phyloP scores from a whole-genome alignment of 1,139 yeast species.

The Zygosaccharomyces sapae region DNA sequence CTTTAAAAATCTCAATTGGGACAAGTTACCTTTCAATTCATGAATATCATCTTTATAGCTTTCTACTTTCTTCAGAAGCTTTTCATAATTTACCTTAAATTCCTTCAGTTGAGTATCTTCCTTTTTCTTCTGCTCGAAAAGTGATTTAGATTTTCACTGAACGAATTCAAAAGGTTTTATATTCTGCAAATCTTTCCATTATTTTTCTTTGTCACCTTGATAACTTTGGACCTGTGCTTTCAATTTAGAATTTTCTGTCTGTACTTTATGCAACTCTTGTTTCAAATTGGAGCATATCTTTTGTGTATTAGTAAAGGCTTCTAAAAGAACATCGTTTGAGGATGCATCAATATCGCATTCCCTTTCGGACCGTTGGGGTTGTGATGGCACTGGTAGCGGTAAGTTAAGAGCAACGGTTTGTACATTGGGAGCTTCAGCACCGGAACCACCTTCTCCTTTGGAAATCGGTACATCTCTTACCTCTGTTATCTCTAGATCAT shows the following conservation, averaged over 20 bases:
- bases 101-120: constrained; percentile 21
- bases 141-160: constrained; percentile 22
- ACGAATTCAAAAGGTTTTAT: constrained; percentile 18
- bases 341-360: constrained; percentile 18
- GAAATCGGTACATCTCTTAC: constrained; percentile 21
- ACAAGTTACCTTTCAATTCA: constrained; percentile 16
- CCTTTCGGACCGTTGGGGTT: constrained; percentile 2
- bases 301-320: constrained; percentile 36
- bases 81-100: constrained; percentile 20
- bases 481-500: constrained; percentile 33
- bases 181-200: constrained; percentile 12
- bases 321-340: constrained; percentile 34
- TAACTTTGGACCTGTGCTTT: constrained; percentile 20
- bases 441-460: constrained; percentile 3
- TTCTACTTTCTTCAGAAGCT: constrained; percentile 20
- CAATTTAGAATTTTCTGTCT: constrained; percentile 27
- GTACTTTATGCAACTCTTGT: constrained; percentile 27
- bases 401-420: not conserved
- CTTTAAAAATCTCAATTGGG: constrained; percentile 17
- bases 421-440: not conserved
- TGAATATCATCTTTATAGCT: constrained; percentile 19
- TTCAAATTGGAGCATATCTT: constrained; percentile 32
- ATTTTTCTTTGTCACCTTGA: constrained; percentile 23
- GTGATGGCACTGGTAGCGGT: not conserved
- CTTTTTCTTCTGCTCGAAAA: constrained; percentile 21